phyloP scores from a whole-genome alignment of 306 rosid species.

The Quercus dentata region DNA sequence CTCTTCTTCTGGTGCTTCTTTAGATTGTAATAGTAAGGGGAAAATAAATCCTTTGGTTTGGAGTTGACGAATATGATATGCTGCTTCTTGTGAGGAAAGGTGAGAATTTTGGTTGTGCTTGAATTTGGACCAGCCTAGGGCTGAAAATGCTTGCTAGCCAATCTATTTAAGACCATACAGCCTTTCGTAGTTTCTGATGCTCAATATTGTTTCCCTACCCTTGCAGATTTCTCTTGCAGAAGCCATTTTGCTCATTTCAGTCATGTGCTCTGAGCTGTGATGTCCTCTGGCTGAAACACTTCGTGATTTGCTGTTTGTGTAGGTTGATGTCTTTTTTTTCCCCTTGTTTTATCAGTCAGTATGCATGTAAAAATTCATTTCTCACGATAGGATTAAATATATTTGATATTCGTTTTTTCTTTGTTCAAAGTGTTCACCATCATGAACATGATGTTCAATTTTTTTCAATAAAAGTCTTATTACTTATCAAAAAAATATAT shows the following conservation, averaged over 20 bases:
- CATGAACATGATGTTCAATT: too few species aligned
- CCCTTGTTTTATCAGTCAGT: conserved; percentile 5
- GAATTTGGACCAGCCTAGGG: conserved; percentile 36
- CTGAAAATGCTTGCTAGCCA: conserved; percentile 35
- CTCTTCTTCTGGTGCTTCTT: conserved; percentile 12
- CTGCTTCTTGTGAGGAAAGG: conserved; percentile 21
- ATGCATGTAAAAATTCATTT: not conserved
- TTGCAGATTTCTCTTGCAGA: conserved; percentile 74
- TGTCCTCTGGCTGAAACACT: conserved; percentile 55
- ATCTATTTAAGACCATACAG: conserved; percentile 30
- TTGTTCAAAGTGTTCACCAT: too few species aligned
- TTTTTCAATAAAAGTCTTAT: too few species aligned
- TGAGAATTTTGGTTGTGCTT: conserved; percentile 30
- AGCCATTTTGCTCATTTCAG: conserved; percentile 53
- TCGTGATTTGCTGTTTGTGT: conserved; percentile 48
- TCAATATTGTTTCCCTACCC: conserved; percentile 56
- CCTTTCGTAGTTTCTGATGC: conserved; percentile 53
- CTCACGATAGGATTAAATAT: not conserved
- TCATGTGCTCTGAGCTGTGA: conserved; percentile 58
- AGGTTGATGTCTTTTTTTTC: conserved; percentile 40
- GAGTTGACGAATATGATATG: conserved; percentile 6
- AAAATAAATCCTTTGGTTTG: not conserved
- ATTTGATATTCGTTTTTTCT: not conserved
- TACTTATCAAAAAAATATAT: not conserved
- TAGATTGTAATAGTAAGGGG: not conserved